Evolutionary conservation across 2,329 filamentous ascomycete species (phyloP).

Genomic region (Lachnellula cervina): DNA sequence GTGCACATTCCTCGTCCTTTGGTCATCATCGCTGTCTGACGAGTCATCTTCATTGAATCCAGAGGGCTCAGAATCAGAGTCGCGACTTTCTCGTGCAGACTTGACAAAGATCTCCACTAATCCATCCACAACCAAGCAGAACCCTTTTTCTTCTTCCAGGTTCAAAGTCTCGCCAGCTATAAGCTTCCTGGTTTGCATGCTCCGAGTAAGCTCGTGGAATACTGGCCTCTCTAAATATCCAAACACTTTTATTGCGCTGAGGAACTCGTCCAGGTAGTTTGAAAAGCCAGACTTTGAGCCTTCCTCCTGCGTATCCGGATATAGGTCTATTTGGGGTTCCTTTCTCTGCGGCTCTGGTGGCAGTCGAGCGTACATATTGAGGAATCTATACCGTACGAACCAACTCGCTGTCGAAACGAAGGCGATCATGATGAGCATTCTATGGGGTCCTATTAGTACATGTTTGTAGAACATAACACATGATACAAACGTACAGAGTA

Average conservation of each 20-base stretch:
- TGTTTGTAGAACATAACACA: slow-evolving; percentile 14
- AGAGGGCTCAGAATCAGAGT: slow-evolving; percentile 37
- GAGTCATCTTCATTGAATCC: slow-evolving; percentile 41
- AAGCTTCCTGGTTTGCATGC: slow-evolving; percentile 96
- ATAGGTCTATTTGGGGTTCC: slow-evolving; percentile 91
- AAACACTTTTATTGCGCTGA: slow-evolving; percentile 98
- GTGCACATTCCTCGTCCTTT: slow-evolving; percentile 53
- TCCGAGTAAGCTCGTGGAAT: slow-evolving; percentile 94
- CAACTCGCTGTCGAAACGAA: slow-evolving; percentile 84
- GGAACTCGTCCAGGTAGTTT: slow-evolving; percentile 96
- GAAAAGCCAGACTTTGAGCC: slow-evolving; percentile 85
- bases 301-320: slow-evolving; percentile 86
- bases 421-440: slow-evolving; percentile 70
- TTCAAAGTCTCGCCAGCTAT: slow-evolving; percentile 94
- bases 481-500: slow-evolving; percentile 62
- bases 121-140: slow-evolving; percentile 95
- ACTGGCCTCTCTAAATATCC: slow-evolving; percentile 94
- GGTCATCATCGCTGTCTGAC: slow-evolving; percentile 66
- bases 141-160: slow-evolving; percentile 95
- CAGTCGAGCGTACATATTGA: slow-evolving; percentile 94
- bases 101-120: slow-evolving; percentile 98
- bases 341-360: slow-evolving; percentile 94
- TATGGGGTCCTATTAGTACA: slow-evolving; percentile 29
- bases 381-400: slow-evolving; percentile 89
- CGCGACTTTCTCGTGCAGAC: slow-evolving; percentile 57